Evolutionary conservation across 805 yeast genomes (phyloP), one percentile per base, ranked within the genome.

Genomic region (Saccharomycopsis fibuligera): DNA sequence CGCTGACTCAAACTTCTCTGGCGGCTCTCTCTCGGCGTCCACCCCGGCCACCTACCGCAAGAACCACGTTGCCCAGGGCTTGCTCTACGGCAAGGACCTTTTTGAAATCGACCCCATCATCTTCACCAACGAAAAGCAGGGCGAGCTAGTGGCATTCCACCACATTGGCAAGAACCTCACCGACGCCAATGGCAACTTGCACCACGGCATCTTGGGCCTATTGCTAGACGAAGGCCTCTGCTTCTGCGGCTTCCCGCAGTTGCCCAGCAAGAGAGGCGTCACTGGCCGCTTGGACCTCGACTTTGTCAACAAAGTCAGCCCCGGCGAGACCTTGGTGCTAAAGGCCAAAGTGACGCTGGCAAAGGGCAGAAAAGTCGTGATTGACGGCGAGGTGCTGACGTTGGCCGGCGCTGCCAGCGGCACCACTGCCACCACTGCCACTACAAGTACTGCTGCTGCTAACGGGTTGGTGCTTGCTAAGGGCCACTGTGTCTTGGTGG

Each of bases 181-280:
- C 12, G 49, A 50, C 40, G 77, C 75, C 43, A 84, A 81, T 43
- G 86, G 86, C 0, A 78, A 79, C 45, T 76, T 91, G 17, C 96
- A 88, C 61, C 83, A 85, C 57, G 96, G 97, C 2, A 71, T 90
- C 17, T 17, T 53, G 2, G 48, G 51, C 21, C 30, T 53, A 3
- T 38, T 53, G 35, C 53, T 91, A 46, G 98, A 91, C 64, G 97
- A 90, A 61, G 83, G 84, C 0, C 67, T 91, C 25, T 87, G 96
- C 58, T 72, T 79, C 39, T 85, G 95, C 59, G 98, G 96, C 14
- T 91, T 89, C 61, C 79, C 87, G 2, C 67, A 74, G 24, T 68
- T 91, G 10, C 98, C 98, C 1, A 78, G 81, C 49, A 75, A 79
- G 48, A 72, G 83, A 44, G 99, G 98, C 12, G 96, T 93, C 22